A percentile compares a stretch with the other conserved stretches of the same genome.
Evolutionary conservation across 768 basidiomycete genomes (phyloP).

Genomic region (Pleurotus ostreatus): DNA sequence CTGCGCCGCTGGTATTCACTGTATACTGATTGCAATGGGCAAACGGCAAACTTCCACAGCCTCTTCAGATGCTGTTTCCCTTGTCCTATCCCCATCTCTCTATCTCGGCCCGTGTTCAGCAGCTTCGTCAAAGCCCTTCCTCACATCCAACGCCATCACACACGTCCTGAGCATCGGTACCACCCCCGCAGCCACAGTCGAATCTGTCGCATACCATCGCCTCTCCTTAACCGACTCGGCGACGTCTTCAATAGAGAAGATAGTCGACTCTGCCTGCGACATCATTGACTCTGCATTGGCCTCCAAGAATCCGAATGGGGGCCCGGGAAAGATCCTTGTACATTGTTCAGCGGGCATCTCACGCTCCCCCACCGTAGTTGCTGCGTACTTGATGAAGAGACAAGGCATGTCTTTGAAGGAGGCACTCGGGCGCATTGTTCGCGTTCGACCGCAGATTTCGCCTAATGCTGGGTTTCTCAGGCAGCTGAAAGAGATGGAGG

Average conservation of each 20-base stretch:
- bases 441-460: slow-evolving; percentile 29
- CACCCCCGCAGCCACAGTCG: slow-evolving; percentile 23
- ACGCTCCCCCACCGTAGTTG: slow-evolving; percentile 39
- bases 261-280: slow-evolving; percentile 21
- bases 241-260: slow-evolving; percentile 22
- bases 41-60: background rate
- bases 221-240: slow-evolving; percentile 32
- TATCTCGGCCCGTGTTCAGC: slow-evolving; percentile 40
- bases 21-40: background rate
- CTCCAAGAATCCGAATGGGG: slow-evolving; percentile 12
- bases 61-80: slow-evolving; percentile 9
- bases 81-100: slow-evolving; percentile 21
- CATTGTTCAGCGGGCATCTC: slow-evolving; percentile 44
- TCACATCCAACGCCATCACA: slow-evolving; percentile 28
- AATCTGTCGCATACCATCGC: slow-evolving; percentile 31
- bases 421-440: slow-evolving; percentile 31
- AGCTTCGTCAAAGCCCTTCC: slow-evolving; percentile 29
- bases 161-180: slow-evolving; percentile 38
- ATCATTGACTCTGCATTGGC: slow-evolving; percentile 26
- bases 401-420: slow-evolving; percentile 30
- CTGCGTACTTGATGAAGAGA: slow-evolving; percentile 36
- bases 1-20: too few relatives aligned
- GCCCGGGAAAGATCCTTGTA: slow-evolving; percentile 31
- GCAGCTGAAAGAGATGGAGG: slow-evolving; percentile 35
- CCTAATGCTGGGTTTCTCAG: slow-evolving; percentile 40